Percentiles rank a stretch among this genome's conserved stretches.
These are phyloP conservation scores for Xylariaceae sp. DNA, from an alignment of 2,329 filamentous ascomycete genomes.

Conservation along the genomic window DNA sequence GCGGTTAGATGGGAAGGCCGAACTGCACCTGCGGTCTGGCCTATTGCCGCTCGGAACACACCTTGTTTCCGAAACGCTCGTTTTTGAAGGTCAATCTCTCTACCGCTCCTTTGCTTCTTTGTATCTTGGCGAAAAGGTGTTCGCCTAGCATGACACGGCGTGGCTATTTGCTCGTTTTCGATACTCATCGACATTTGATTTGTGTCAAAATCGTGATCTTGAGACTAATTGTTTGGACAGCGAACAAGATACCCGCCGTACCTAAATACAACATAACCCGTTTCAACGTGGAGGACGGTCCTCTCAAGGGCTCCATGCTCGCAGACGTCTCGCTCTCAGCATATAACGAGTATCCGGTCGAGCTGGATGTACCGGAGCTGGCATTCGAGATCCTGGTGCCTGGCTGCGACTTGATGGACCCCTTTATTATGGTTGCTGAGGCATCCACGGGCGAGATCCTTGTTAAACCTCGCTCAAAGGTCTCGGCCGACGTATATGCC, in stretches of 20 bases:
- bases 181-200: background rate
- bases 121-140: conserved; percentile 53
- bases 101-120: conserved; percentile 54
- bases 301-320: conserved; percentile 58
- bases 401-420: conserved; percentile 65
- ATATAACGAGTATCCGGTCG: conserved; percentile 70
- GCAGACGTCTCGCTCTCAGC: conserved; percentile 70
- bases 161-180: too few relatives aligned
- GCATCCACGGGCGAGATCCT: conserved; percentile 61
- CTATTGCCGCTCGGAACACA: conserved; percentile 73
- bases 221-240: conserved; percentile 40
- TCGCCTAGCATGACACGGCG: conserved; percentile 25
- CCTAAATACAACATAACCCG: conserved; percentile 77
- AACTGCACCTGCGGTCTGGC: conserved; percentile 70
- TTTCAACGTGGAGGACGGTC: conserved; percentile 68
- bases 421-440: conserved; percentile 71
- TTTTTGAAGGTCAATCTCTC: conserved; percentile 76
- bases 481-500: conserved; percentile 64
- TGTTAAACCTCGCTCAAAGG: conserved; percentile 59
- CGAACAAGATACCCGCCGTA: conserved; percentile 63
- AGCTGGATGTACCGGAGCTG: conserved; percentile 68
- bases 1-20: conserved; percentile 64
- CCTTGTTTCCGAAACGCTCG: conserved; percentile 62
- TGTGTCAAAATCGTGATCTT: conserved; percentile 2
- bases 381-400: conserved; percentile 80